Conservation (phyloP, 2,329 filamentous ascomycete species). For the Lomentospora prolificans region DNA sequence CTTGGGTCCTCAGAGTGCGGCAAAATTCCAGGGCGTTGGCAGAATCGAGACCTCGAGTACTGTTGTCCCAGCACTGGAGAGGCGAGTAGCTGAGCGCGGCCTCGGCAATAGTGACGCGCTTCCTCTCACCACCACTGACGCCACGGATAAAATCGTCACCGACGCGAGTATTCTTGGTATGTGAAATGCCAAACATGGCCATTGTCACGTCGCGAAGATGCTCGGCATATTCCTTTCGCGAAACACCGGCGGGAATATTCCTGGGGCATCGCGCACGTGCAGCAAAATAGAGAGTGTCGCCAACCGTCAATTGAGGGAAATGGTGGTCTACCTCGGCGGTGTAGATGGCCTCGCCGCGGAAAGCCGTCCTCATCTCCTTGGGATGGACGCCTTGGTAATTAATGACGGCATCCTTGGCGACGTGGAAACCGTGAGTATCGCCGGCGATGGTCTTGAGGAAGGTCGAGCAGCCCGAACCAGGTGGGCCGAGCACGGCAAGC, state of each 20-base stretch:
- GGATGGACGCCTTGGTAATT: constrained; percentile 54
- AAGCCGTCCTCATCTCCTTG: constrained; percentile 45
- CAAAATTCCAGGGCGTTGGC: constrained; percentile 46
- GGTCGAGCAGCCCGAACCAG: constrained; percentile 52
- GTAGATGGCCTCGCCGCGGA: constrained; percentile 54
- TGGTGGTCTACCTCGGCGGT: constrained; percentile 56
- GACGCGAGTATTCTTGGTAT: constrained; percentile 42
- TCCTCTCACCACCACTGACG: constrained; percentile 40
- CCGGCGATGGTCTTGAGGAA: constrained; percentile 48
- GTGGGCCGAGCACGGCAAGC: constrained; percentile 46
- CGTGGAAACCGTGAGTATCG: constrained; percentile 54
- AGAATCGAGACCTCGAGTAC: constrained; percentile 41
- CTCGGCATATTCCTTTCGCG: constrained; percentile 28
- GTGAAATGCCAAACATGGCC: constrained; percentile 44
- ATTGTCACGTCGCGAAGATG: constrained; percentile 43
- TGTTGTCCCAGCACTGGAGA: constrained; percentile 30
- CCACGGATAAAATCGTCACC: constrained; percentile 45
- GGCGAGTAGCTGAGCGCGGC: constrained; percentile 17
- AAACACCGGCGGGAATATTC: constrained; percentile 34
- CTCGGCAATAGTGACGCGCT: constrained; percentile 24
- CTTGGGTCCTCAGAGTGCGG: constrained; percentile 37
- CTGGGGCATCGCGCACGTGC: constrained; percentile 42
- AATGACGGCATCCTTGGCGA: constrained; percentile 46
- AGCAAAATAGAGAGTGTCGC: constrained; percentile 53
- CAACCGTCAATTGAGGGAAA: constrained; percentile 49